These are phyloP conservation scores for Aegle marmelos DNA, from an alignment of 345 rosid genomes.

Conservation along the genomic window DNA sequence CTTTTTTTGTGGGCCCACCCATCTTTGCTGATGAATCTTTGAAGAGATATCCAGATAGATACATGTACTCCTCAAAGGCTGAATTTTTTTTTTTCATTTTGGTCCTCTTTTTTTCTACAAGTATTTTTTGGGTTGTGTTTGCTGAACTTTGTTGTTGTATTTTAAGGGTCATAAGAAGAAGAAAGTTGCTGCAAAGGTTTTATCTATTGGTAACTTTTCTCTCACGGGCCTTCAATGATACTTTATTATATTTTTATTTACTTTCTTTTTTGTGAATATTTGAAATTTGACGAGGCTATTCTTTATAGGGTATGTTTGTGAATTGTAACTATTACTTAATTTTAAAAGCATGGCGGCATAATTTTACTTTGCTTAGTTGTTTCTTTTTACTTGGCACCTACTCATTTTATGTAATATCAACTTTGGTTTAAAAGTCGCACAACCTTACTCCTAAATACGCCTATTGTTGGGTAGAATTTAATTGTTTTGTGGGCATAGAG, in stretches of 20 bases:
- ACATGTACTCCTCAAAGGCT: conserved; percentile 7
- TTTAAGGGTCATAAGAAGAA: background rate
- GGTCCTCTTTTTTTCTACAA: background rate
- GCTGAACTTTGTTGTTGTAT: background rate
- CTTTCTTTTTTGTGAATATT: too few relatives aligned
- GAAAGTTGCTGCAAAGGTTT: background rate
- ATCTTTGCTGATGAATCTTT: conserved; percentile 25
- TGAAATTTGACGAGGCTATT: background rate
- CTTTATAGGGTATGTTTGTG: background rate
- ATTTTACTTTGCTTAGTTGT: background rate
- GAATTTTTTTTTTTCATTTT: background rate
- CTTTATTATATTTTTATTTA: background rate
- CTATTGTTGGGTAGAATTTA: background rate
- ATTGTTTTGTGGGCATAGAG: conserved; percentile 5
- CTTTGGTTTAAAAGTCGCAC: background rate
- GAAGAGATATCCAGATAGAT: conserved; percentile 24
- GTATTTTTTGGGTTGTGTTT: background rate
- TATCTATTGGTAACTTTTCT: background rate
- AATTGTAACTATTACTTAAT: background rate
- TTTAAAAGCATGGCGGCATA: too few relatives aligned
- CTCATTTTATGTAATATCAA: background rate
- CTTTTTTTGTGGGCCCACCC: conserved; percentile 20
- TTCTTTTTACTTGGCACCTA: background rate
- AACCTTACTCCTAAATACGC: background rate
- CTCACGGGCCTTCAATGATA: background rate